phyloP scores from a whole-genome alignment of 2,329 filamentous ascomycete genomes.

The Leptographium wingfieldii region DNA sequence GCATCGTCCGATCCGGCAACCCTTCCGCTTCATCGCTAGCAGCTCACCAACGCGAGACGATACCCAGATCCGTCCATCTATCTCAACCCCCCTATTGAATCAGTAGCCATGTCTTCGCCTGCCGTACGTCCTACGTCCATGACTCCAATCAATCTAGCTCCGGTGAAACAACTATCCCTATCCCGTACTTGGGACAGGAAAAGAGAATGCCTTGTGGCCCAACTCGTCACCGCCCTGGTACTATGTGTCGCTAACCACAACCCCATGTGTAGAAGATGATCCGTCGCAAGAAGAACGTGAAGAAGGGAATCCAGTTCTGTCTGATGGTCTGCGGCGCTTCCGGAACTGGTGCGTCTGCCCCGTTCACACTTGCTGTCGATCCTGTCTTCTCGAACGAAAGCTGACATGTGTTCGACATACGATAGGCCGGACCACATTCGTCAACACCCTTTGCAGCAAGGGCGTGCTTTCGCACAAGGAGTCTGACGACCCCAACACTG shows the following conservation, averaged over 20 bases:
- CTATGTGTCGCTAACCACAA: conserved; percentile 14
- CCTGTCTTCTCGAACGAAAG: not conserved
- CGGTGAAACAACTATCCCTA: not conserved
- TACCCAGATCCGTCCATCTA: conserved; percentile 1
- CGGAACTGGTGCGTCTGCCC: conserved; percentile 64
- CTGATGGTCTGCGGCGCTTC: conserved; percentile 99
- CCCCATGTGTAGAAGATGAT: conserved; percentile 66
- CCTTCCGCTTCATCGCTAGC: not conserved
- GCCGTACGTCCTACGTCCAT: conserved; percentile 18
- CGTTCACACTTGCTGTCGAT: not conserved
- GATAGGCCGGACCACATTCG: conserved; percentile 92
- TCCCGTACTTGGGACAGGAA: not conserved
- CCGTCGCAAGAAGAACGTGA: conserved; percentile 99
- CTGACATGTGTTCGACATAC: conserved; percentile 9
- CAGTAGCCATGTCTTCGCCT: conserved; percentile 19
- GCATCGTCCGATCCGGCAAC: conserved; percentile 3
- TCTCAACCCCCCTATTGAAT: conserved; percentile 1
- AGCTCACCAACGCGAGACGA: not conserved
- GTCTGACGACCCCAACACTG: conserved; percentile 74
- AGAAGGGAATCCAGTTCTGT: conserved; percentile 99
- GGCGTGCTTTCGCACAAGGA: conserved; percentile 85
- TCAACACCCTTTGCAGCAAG: conserved; percentile 98
- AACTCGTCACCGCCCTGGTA: not conserved
- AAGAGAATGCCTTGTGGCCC: not conserved
- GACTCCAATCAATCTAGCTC: not conserved